Evolutionary conservation across 106 monocot genomes (phyloP), one percentile per base, ranked within the genome.

Genomic region (Acorus gramineus): DNA sequence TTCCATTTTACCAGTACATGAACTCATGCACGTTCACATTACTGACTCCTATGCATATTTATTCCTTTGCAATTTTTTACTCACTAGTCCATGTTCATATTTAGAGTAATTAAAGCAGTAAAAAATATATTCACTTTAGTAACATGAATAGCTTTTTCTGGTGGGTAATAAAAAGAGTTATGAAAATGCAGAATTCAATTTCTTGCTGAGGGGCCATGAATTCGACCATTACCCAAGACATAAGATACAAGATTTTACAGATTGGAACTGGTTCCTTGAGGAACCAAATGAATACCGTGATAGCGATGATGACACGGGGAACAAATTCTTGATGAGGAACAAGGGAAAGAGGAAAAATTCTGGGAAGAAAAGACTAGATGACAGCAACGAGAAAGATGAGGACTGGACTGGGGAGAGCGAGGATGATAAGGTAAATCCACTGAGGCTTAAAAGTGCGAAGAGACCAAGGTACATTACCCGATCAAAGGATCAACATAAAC

Each of bases 231-330:
- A 76, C 9, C 70, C 72, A 42, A 78, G 50, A 50, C 62, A 73
- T 7, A 79, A 66, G 68, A 68, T 84, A 10, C 69, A 57, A 7
- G 51, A 78, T 7, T 28, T 73, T n/a, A 81, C 69, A 62, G 68
- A 78, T 7, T 81, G 80, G 81, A 81, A 84, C 51, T 88, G 80
- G 80, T 81, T 76, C 46, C 78, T 88, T 13, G 84, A 81, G 53
- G 69, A 69, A 54, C 45, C 46, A 46, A 56, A 53, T 45, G 72
- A 66, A 4, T 47, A 11, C 42, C 72, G 66, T 48, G 83, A 87
- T 14, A 69, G 72, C 4, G 78, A 76, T n/a, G 80, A 71, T n/a
- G 44, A 62, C 28, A 57, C 13, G 28, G 74, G 57, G 50, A 56
- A 3, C 55, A 56, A 8, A 11, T 62, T 43, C 8, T 42, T 9